Evolutionary conservation across 139 green algal species (phyloP), one percentile per base, ranked within the genome.

Genomic region (Asterochloris sp.): DNA sequence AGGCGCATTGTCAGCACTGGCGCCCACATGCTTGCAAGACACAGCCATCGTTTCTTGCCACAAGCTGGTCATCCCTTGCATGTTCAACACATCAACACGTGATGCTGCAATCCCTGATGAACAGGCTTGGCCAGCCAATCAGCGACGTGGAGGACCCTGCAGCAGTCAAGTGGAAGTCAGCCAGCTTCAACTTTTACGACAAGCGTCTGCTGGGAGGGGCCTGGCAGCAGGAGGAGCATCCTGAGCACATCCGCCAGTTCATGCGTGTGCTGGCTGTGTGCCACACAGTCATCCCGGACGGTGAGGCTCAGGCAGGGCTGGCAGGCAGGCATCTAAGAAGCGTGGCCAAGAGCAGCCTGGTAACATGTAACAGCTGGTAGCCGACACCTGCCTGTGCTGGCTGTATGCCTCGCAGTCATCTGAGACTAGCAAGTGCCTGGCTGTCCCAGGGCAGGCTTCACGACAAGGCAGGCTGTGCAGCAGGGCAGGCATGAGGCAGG

Each of bases 101-200:
- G n/a, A n/a, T n/a, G n/a, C n/a, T 54, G 2, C 38, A 54, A 54
- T 54, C 38, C 6, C 66, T 26, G 8, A 9, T 71, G 29, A 77
- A 60, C 69, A 83, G 80, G n/a, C 62, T 73, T 66, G 80, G 80
- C 16, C 24, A 23, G 13, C 27, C n/a, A 17, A 15, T 79, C 24
- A 16, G 60, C 10, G n/a, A 27, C 10, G 11, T 74, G 15, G 54
- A 83, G 47, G 69, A 78, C 13, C 63, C 82, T 21, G 82, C 14
- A 76, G 82, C 82, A 15, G 47, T 14, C 6, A 23, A 76, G 62
- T 83, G 78, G 69, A 68, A 54, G 26, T n/a, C 73, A 27, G 26
- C 28, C 21, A 62, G 47, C 28, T 86, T 86, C 90, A 98, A 98
- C 86, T 97, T 98, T 78, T 92, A 92, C 23, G 95, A 97, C 86